These are phyloP conservation scores for Serendipita sp. DNA, from an alignment of 768 basidiomycete genomes.

Conservation along the genomic window DNA sequence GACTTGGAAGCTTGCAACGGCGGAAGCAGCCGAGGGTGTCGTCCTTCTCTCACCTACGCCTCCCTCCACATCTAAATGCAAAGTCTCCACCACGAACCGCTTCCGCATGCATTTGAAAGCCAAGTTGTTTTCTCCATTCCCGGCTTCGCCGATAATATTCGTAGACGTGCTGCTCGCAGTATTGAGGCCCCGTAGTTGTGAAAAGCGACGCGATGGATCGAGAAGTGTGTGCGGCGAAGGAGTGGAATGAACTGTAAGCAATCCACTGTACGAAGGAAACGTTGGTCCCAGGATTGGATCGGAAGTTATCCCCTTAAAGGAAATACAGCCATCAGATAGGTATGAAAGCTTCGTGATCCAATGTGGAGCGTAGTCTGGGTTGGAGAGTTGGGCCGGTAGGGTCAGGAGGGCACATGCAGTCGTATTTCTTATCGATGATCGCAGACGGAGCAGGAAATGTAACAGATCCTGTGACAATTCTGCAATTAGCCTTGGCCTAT, in stretches of 20 bases:
- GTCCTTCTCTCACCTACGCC: conserved; percentile 65
- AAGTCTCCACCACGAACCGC: conserved; percentile 74
- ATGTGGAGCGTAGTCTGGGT: conserved; percentile 40
- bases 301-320: conserved; percentile 61
- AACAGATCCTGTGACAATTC: conserved; percentile 39
- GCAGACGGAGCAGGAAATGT: conserved; percentile 55
- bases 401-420: conserved; percentile 48
- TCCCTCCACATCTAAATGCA: conserved; percentile 79
- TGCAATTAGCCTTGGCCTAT: background rate
- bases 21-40: conserved; percentile 22
- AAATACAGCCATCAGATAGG: conserved; percentile 60
- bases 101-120: conserved; percentile 87
- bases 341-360: conserved; percentile 71
- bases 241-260: conserved; percentile 60
- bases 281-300: conserved; percentile 56
- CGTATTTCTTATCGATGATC: conserved; percentile 36
- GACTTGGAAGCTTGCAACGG: conserved; percentile 10
- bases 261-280: conserved; percentile 78
- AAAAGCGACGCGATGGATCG: conserved; percentile 68
- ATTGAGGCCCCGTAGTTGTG: conserved; percentile 59
- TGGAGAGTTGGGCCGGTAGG: conserved; percentile 46
- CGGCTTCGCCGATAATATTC: conserved; percentile 24
- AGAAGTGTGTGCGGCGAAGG: conserved; percentile 60
- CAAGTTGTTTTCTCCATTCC: conserved; percentile 88
- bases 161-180: conserved; percentile 30